These are phyloP conservation scores for Debaryomyces udenii DNA, from an alignment of 1,139 yeast genomes.

Conservation along the genomic window DNA sequence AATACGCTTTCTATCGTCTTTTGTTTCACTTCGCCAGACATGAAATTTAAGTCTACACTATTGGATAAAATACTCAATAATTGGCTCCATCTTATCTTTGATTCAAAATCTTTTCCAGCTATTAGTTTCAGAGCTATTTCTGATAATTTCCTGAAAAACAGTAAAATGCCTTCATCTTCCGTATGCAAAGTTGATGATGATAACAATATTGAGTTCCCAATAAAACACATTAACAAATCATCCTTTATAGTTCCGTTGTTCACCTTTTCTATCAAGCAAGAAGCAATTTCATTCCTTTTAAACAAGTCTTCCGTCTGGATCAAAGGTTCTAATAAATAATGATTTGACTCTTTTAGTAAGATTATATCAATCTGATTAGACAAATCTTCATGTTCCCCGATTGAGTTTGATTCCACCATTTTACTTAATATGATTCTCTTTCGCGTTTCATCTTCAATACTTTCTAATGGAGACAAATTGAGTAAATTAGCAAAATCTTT, in stretches of 20 bases:
- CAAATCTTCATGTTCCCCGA: conserved; percentile 22
- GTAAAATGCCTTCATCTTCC: background rate
- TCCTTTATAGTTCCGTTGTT: conserved; percentile 18
- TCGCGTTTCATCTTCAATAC: background rate
- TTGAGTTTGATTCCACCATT: conserved; percentile 25
- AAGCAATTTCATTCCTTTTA: conserved; percentile 15
- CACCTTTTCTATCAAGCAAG: conserved; percentile 19
- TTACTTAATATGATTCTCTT: conserved; percentile 12
- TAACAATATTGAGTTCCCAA: conserved; percentile 25
- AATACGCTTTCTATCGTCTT: conserved; percentile 17
- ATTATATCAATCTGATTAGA: conserved; percentile 20
- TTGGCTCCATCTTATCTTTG: conserved; percentile 18
- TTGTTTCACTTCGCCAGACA: conserved; percentile 8
- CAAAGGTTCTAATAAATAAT: conserved; percentile 28
- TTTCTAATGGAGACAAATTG: background rate
- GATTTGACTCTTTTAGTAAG: conserved; percentile 18
- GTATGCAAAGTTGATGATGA: conserved; percentile 1
- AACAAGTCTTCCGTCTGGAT: conserved; percentile 15
- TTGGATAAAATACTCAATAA: conserved; percentile 17
- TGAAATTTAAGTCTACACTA: conserved; percentile 11
- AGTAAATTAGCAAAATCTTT: conserved; percentile 6
- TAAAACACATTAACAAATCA: conserved; percentile 23
- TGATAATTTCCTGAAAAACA: conserved; percentile 7
- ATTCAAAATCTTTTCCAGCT: conserved; percentile 2
- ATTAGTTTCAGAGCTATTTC: conserved; percentile 7